Evolutionary conservation across 2,329 filamentous ascomycete species (phyloP).

Genomic region (Zasmidium citrigriseum): DNA sequence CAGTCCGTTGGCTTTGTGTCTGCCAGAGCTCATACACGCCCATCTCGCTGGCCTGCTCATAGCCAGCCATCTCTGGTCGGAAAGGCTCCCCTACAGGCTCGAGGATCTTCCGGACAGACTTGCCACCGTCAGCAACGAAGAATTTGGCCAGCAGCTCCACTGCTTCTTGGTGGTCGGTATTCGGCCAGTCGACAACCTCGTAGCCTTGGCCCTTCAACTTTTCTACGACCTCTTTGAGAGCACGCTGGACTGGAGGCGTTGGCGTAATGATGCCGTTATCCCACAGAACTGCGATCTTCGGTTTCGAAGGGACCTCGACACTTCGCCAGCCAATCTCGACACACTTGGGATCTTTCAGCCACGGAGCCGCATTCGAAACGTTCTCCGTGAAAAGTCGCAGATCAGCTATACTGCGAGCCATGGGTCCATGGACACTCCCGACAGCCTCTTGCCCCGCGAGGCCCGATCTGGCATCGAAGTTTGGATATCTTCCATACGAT

Average conservation of each 20-base stretch:
- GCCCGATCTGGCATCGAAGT: constrained; percentile 55
- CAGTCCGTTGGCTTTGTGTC: constrained; percentile 49
- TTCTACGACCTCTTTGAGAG: constrained; percentile 56
- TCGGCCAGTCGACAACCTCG: constrained; percentile 59
- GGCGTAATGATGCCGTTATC: constrained; percentile 62
- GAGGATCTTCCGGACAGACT: constrained; percentile 45
- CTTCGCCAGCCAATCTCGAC: constrained; percentile 50
- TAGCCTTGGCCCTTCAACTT: constrained; percentile 54
- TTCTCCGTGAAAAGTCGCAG: constrained; percentile 45
- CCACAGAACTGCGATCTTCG: constrained; percentile 63
- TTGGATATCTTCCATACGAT: constrained; percentile 62
- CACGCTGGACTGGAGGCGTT: constrained; percentile 61
- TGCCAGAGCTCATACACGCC: constrained; percentile 51
- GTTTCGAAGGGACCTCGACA: constrained; percentile 46
- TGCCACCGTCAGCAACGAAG: constrained; percentile 56
- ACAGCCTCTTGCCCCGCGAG: constrained; percentile 67
- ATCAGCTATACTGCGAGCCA: constrained; percentile 59
- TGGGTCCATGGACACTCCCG: constrained; percentile 63
- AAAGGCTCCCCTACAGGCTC: constrained; percentile 46
- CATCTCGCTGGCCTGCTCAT: constrained; percentile 46
- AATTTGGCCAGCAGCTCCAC: constrained; percentile 50
- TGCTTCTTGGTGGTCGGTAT: constrained; percentile 54
- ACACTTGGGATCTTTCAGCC: constrained; percentile 54
- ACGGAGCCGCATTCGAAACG: constrained; percentile 49
- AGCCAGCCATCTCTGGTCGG: constrained; percentile 51